Evolutionary conservation across 2,329 filamentous ascomycete genomes (phyloP).

Genomic region (Lecanicillium sp.): DNA sequence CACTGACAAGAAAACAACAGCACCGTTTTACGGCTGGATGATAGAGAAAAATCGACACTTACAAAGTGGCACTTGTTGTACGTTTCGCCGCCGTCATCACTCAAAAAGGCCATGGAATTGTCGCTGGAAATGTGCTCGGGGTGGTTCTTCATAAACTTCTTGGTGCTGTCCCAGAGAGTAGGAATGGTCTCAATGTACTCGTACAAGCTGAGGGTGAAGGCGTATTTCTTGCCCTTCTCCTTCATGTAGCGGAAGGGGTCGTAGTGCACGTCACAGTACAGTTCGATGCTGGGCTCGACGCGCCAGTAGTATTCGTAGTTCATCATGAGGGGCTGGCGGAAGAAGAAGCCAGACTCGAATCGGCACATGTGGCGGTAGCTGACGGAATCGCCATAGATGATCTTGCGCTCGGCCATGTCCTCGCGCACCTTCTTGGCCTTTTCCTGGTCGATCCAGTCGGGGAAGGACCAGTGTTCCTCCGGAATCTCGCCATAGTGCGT

Average conservation of each 20-base stretch:
- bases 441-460: constrained; percentile 89
- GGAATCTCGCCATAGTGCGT: constrained; percentile 87
- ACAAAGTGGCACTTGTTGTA: constrained; percentile 99
- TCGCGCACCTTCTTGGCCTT: constrained; percentile 85
- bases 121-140: constrained; percentile 78
- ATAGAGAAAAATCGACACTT: too few relatives aligned
- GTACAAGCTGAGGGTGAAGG: constrained; percentile 89
- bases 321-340: constrained; percentile 85
- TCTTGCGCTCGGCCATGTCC: constrained; percentile 89
- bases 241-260: constrained; percentile 96
- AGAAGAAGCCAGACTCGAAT: constrained; percentile 99
- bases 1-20: background rate
- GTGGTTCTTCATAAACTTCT: constrained; percentile 86
- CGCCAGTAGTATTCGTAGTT: constrained; percentile 99
- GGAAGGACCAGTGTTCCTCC: constrained; percentile 94
- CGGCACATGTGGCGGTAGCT: constrained; percentile 99
- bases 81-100: constrained; percentile 80
- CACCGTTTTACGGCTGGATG: too few relatives aligned
- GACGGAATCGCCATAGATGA: constrained; percentile 96
- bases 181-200: constrained; percentile 96
- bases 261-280: constrained; percentile 92
- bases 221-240: constrained; percentile 96
- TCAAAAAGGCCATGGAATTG: constrained; percentile 87
- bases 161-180: constrained; percentile 89
- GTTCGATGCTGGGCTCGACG: constrained; percentile 92